Percentiles rank a stretch among this genome's conserved stretches.
These are phyloP conservation scores for Penicillium sp. DNA, from an alignment of 2,329 filamentous ascomycete genomes.

Conservation along the genomic window DNA sequence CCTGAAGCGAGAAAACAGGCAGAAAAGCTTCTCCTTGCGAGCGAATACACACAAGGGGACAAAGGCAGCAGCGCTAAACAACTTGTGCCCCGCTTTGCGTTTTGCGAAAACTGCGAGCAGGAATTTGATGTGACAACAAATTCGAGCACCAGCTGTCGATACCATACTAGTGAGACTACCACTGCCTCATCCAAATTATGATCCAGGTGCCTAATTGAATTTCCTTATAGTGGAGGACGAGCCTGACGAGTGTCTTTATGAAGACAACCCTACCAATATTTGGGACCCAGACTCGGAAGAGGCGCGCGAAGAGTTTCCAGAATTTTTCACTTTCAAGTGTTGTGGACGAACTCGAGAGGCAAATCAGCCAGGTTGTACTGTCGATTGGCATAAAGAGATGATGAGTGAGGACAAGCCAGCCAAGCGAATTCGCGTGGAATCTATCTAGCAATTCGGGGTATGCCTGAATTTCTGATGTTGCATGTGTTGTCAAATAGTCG, in stretches of 20 bases:
- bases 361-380: neutral
- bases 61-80: neutral
- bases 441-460: neutral
- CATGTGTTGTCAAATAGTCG: neutral
- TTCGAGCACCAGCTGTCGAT: neutral
- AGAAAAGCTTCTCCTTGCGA: neutral
- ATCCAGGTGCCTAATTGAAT: too few species aligned
- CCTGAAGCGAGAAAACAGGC: neutral
- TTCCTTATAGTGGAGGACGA: neutral
- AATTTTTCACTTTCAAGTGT: neutral
- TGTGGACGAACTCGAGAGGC: neutral
- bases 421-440: neutral
- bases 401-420: neutral
- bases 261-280: neutral
- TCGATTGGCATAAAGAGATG: neutral
- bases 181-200: too few species aligned
- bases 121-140: neutral
- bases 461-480: neutral
- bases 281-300: neutral
- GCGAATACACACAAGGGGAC: neutral
- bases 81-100: neutral
- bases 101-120: neutral
- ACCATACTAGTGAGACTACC: neutral
- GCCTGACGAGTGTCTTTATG: neutral
- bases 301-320: neutral